These are phyloP conservation scores for Penicillium paxilli DNA, from an alignment of 495 filamentous ascomycete genomes.

Conservation along the genomic window DNA sequence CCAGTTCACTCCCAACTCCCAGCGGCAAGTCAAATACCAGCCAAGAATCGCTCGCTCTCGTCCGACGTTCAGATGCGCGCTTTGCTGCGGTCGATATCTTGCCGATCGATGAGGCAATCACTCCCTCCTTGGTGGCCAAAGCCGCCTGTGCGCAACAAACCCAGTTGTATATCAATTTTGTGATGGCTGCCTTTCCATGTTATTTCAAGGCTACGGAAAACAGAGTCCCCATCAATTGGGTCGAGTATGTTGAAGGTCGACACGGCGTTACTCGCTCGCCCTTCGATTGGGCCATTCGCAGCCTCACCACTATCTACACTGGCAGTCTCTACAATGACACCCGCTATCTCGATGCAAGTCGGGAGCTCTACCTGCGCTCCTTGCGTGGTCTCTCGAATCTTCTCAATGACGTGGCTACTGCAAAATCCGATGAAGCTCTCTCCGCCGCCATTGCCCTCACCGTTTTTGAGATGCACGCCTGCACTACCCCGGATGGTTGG, in stretches of 20 bases:
- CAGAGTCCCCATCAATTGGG: constrained; percentile 29
- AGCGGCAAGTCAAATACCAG: constrained; percentile 1
- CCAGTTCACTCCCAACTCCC: constrained; percentile 1
- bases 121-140: constrained; percentile 25
- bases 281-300: constrained; percentile 30
- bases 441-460: constrained; percentile 31
- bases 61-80: constrained; percentile 4
- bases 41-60: background rate
- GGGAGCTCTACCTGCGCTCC: constrained; percentile 22
- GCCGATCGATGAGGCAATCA: constrained; percentile 21
- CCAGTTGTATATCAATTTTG: constrained; percentile 28
- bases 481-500: constrained; percentile 33
- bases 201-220: constrained; percentile 29
- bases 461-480: constrained; percentile 36
- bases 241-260: constrained; percentile 23
- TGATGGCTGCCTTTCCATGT: constrained; percentile 26
- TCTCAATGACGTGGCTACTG: constrained; percentile 15
- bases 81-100: constrained; percentile 3
- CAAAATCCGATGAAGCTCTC: constrained; percentile 28
- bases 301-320: constrained; percentile 26
- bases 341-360: constrained; percentile 16
- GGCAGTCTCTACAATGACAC: constrained; percentile 23
- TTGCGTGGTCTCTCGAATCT: constrained; percentile 20
- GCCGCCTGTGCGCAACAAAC: constrained; percentile 25
- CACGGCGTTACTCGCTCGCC: constrained; percentile 11